Percentiles rank a stretch among this genome's conserved stretches.
phyloP scores from a whole-genome alignment of 164 flowering plant species.

The Aristolochia fimbriata region DNA sequence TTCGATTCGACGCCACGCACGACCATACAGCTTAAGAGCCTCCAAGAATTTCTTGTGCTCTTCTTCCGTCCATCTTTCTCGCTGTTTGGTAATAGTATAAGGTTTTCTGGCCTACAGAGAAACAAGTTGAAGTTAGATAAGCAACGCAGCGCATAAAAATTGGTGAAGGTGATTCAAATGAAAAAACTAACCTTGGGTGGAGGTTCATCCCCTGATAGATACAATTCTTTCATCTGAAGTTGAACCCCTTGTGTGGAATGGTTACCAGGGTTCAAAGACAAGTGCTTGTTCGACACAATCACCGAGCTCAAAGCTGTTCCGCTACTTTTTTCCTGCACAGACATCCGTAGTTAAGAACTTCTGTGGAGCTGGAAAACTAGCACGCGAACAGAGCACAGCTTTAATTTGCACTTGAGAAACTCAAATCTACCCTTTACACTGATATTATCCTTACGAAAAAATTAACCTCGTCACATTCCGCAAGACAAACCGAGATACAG shows the following conservation, averaged over 20 bases:
- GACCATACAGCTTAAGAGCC: conserved; percentile 51
- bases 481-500: neutral
- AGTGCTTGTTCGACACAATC: conserved; percentile 2
- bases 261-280: conserved; percentile 11
- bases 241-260: conserved; percentile 10
- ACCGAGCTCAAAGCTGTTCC: conserved; percentile 4
- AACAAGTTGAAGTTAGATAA: neutral
- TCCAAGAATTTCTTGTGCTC: conserved; percentile 59
- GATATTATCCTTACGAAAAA: neutral
- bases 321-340: conserved; percentile 14
- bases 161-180: neutral
- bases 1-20: conserved; percentile 64
- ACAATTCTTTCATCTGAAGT: conserved; percentile 10
- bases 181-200: conserved; percentile 33
- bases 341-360: neutral
- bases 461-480: neutral
- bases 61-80: conserved; percentile 66
- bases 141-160: neutral
- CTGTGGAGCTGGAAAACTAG: neutral
- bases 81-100: conserved; percentile 55
- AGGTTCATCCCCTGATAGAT: conserved; percentile 21
- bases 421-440: neutral
- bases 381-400: neutral
- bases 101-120: conserved; percentile 42
- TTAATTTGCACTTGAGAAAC: neutral